Conservation (phyloP, 306 rosid species). For the Prinsepia uniflora region DNA sequence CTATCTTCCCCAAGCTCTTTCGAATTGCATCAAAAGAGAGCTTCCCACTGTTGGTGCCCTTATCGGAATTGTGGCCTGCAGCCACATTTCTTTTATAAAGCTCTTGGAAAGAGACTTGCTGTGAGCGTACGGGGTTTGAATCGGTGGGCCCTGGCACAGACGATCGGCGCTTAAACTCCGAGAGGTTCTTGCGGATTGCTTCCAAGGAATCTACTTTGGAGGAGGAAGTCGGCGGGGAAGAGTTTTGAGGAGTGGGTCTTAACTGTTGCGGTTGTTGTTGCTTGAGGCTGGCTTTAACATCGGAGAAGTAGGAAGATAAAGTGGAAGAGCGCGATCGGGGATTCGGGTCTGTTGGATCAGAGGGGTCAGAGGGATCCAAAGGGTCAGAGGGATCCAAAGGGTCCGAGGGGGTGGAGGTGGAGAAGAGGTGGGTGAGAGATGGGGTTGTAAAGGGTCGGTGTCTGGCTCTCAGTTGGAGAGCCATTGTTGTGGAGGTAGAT, state of each 20-base stretch:
- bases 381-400: neutral
- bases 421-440: slow-evolving; percentile 38
- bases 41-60: neutral
- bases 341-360: slow-evolving; percentile 20
- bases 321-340: slow-evolving; percentile 18
- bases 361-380: neutral
- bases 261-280: slow-evolving; percentile 13
- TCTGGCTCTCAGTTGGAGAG: slow-evolving; percentile 43
- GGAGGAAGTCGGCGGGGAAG: neutral
- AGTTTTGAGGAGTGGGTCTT: slow-evolving; percentile 8
- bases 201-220: slow-evolving; percentile 10
- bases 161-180: slow-evolving; percentile 28
- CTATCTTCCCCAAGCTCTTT: slow-evolving; percentile 22
- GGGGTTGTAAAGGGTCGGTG: slow-evolving; percentile 26
- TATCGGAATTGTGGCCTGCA: slow-evolving; percentile 10
- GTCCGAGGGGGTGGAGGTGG: slow-evolving; percentile 34
- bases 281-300: slow-evolving; percentile 37
- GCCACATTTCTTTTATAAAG: slow-evolving; percentile 25
- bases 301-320: slow-evolving; percentile 32
- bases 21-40: slow-evolving; percentile 19
- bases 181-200: slow-evolving; percentile 42
- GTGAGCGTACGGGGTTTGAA: neutral
- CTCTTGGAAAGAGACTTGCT: slow-evolving; percentile 35
- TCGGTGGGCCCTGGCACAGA: slow-evolving; percentile 12
- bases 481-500: slow-evolving; percentile 21